Percentiles rank a stretch among this genome's conserved stretches.
Evolutionary conservation across 129 eudicot species (phyloP).

Genomic region (Tagetes patula): DNA sequence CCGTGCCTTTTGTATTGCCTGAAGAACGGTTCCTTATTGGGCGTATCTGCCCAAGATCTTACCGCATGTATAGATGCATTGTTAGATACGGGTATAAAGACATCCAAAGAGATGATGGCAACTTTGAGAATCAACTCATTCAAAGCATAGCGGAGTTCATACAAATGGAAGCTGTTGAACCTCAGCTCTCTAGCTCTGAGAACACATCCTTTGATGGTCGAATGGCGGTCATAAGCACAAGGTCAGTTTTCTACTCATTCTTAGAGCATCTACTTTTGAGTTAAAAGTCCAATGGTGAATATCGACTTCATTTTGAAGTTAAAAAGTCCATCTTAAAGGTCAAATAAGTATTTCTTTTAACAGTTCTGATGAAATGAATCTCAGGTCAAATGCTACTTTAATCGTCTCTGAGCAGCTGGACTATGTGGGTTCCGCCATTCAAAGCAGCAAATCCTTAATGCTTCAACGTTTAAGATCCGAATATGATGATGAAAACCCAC

Average conservation of each 20-base stretch:
- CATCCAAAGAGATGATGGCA: conserved; percentile 73
- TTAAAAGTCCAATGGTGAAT: neutral
- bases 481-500: conserved; percentile 80
- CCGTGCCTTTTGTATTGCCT: conserved; percentile 78
- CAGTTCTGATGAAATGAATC: neutral
- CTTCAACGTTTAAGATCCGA: conserved; percentile 74
- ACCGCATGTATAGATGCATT: conserved; percentile 94
- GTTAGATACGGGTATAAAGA: conserved; percentile 94
- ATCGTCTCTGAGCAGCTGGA: conserved; percentile 54
- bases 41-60: conserved; percentile 91
- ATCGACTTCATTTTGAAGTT: neutral
- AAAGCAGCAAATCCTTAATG: conserved; percentile 74
- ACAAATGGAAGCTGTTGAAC: conserved; percentile 91
- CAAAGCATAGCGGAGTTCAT: conserved; percentile 90
- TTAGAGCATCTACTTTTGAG: neutral
- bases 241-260: conserved; percentile 21
- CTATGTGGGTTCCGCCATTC: conserved; percentile 40
- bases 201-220: conserved; percentile 71
- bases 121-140: conserved; percentile 76
- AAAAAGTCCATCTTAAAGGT: neutral
- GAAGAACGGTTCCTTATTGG: conserved; percentile 92
- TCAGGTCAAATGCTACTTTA: conserved; percentile 49
- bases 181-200: conserved; percentile 66
- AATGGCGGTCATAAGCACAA: conserved; percentile 91
- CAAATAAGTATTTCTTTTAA: neutral